Evolutionary conservation across 495 filamentous ascomycete genomes (phyloP), one percentile per base, ranked within the genome.

Genomic region (Talaromyces liani): DNA sequence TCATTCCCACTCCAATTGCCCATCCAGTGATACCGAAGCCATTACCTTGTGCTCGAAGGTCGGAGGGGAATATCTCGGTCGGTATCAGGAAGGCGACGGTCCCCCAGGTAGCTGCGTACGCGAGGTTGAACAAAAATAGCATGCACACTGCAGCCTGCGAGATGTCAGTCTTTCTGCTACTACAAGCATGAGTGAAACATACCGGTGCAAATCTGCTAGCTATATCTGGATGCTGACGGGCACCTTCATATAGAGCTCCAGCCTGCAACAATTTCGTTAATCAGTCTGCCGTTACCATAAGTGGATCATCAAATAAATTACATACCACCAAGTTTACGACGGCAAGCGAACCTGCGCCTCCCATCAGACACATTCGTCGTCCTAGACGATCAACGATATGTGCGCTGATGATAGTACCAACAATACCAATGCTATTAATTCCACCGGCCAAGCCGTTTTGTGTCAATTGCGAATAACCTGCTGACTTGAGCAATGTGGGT

Each of bases 11-110:
- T 29, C 82, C 83, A 66, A 85, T 79, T 6, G 82, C 82, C 82
- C 82, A 84, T 3, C 81, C 83, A 18, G 80, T 82, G 20, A 85
- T 82, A 0, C 80, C 79, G 65, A 84, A 85, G 1, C 80, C 80
- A 68, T 84, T 83, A 2, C 82, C 82, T 64, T 84, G 78, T 22
- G 81, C 80, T 49, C 81, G 76, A 31, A 84, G 69, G 41, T 81
- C 79, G 16, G 74, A 75, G 1, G 80, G 79, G 65, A 80, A 84
- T 25, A 84, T 82, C 65, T 85, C 81, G 0, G 80, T 82, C 1
- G 80, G 82, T 16, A 82, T 67, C 8, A 84, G 71, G 67, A 82
- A 85, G 1, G 81, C 80, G 3, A 78, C 79, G 6, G 82, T 84
- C 31, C 81, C 79, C 79, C 81, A 84, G 3, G 82, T 85, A 12